Evolutionary conservation across 176 grass and related monocot genomes (phyloP), one percentile per base, ranked within the genome.

Genomic region (Calamus simplicifolius): DNA sequence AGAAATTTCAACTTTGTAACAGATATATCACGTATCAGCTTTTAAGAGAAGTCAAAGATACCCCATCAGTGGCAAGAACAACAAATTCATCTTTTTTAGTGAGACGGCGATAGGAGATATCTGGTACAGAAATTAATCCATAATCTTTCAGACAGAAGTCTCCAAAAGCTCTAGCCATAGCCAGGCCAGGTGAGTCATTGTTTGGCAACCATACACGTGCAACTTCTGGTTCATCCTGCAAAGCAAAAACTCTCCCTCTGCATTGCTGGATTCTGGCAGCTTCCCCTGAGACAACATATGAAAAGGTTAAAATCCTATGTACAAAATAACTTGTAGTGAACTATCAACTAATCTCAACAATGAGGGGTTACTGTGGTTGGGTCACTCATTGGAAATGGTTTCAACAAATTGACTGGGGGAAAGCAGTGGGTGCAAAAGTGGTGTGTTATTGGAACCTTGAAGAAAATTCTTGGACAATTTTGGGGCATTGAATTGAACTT

Each of bases 121-220:
- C 71, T 52, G 93, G 93, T 81, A 98, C 93, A 72, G 93, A 98
- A 82, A 98, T 98, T 75, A 98, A 75, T 73, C 93, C 93, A 77
- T 98, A 98, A 76, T 92, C 85, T 77, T 98, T 98, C 61, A 98
- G 93, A 68, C 93, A 98, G 56, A 98, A 98, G 49, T 98, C 93
- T 50, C 93, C 93, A 38, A 98, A 98, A 69, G 93, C 93, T 81
- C 93, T 98, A 66, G 93, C 87, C 93, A 98, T 98, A 50, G 88
- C 93, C 74, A 98, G 70, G 63, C 93, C 93, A 73, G 93, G 93
- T 56, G 93, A 98, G 61, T 98, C 76, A 0, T 72, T 92, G 74
- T 98, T 98, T 62, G 93, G 93, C 67, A 98, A 78, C 93, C 93
- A 98, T 64, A 98, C 84, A 38, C 93, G 84, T 12, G 93, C 70